phyloP scores from a whole-genome alignment of 768 basidiomycete genomes.

The Gyrodon lividus region DNA sequence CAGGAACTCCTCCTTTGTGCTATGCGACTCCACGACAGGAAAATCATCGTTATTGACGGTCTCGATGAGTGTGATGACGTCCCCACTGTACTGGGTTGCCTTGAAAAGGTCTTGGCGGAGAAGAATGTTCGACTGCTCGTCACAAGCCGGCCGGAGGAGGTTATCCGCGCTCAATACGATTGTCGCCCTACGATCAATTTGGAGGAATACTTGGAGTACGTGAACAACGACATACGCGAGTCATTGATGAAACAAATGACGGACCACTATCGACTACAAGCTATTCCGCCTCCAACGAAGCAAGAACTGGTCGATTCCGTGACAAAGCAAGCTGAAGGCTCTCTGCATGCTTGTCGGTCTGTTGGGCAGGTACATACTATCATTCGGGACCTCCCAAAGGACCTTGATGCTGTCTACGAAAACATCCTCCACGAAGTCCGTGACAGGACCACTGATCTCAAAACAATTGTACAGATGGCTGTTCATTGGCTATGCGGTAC shows the following conservation, averaged over 20 bases:
- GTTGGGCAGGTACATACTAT: slow-evolving; percentile 22
- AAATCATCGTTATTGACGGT: slow-evolving; percentile 22
- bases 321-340: slow-evolving; percentile 14
- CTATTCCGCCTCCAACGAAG: slow-evolving; percentile 23
- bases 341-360: slow-evolving; percentile 25
- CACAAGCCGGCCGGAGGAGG: slow-evolving; percentile 22
- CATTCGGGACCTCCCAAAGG: slow-evolving; percentile 15
- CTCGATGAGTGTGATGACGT: slow-evolving; percentile 28
- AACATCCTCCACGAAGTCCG: slow-evolving; percentile 21
- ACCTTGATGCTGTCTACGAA: slow-evolving; percentile 23
- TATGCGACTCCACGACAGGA: slow-evolving; percentile 23
- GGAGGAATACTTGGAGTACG: slow-evolving; percentile 21
- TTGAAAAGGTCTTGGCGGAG: slow-evolving; percentile 23
- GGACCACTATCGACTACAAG: slow-evolving; percentile 21
- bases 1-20: slow-evolving; percentile 21
- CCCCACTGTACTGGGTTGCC: slow-evolving; percentile 18
- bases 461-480: slow-evolving; percentile 23
- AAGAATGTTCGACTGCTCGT: slow-evolving; percentile 23
- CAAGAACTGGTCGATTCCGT: slow-evolving; percentile 18
- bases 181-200: slow-evolving; percentile 20
- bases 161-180: slow-evolving; percentile 16
- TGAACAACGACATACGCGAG: slow-evolving; percentile 21
- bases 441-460: slow-evolving; percentile 24
- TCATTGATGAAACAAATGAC: slow-evolving; percentile 26
- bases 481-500: slow-evolving; percentile 26